Conservation (phyloP, 2,329 filamentous ascomycete species). For the Mollisiaceae sp. region DNA sequence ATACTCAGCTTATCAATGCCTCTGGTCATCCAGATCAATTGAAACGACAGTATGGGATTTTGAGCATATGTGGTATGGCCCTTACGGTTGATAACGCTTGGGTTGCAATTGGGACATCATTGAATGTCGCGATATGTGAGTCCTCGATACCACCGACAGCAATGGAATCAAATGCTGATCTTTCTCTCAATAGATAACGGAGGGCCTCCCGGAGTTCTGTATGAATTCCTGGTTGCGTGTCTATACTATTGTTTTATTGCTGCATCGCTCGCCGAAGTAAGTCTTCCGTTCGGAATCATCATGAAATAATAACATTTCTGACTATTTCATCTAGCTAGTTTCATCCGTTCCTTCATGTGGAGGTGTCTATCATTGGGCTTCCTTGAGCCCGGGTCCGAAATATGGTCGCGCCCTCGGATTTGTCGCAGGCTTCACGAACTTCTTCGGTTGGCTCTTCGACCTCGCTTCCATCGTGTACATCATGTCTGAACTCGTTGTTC, state of each 20-base stretch:
- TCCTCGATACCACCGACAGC: not conserved
- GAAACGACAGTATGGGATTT: conserved; percentile 51
- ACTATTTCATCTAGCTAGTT: conserved; percentile 19
- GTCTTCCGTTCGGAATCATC: not conserved
- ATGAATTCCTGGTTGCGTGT: conserved; percentile 59
- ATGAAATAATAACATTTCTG: not conserved
- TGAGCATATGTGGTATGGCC: conserved; percentile 50
- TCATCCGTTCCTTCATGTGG: conserved; percentile 21
- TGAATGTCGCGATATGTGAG: conserved; percentile 40
- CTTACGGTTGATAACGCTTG: conserved; percentile 49
- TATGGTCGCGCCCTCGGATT: conserved; percentile 50
- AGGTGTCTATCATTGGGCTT: conserved; percentile 51
- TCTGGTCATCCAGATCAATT: conserved; percentile 56
- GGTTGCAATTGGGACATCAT: conserved; percentile 50
- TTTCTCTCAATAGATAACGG: conserved; percentile 60
- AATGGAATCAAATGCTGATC: not conserved
- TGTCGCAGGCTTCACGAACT: conserved; percentile 56
- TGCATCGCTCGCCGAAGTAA: conserved; percentile 49
- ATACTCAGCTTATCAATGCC: conserved; percentile 45
- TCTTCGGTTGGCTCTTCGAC: conserved; percentile 54
- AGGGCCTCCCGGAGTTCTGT: conserved; percentile 62
- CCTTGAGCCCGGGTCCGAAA: conserved; percentile 47
- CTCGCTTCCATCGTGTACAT: conserved; percentile 48
- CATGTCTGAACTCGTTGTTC: conserved; percentile 43
- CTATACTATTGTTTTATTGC: conserved; percentile 55